These are phyloP conservation scores for Nectriaceae sp. DNA, from an alignment of 2,329 filamentous ascomycete species.

Conservation along the genomic window DNA sequence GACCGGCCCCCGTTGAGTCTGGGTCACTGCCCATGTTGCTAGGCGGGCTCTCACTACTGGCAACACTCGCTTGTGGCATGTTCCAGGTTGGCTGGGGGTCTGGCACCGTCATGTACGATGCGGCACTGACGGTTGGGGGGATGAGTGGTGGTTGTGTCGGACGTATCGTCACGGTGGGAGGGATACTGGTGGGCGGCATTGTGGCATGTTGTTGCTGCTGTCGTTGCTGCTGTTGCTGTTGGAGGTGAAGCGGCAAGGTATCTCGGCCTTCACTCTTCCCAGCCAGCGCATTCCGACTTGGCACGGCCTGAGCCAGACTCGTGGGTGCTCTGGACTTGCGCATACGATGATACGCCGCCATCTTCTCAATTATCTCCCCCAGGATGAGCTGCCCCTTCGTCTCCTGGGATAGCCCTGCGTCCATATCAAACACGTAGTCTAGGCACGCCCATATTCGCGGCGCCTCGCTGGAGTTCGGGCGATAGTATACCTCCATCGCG, in stretches of 20 bases:
- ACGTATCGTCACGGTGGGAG: neutral
- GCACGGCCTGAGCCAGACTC: neutral
- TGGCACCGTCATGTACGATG: neutral
- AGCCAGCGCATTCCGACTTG: neutral
- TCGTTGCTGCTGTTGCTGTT: neutral
- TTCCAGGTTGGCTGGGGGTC: neutral
- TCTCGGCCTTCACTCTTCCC: neutral
- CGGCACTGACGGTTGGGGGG: neutral
- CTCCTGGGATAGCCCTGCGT: conserved; percentile 50
- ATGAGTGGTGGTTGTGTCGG: neutral
- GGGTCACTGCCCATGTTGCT: neutral
- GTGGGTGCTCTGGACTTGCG: conserved; percentile 57
- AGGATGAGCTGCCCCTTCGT: conserved; percentile 64
- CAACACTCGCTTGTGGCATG: neutral
- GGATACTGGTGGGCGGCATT: neutral
- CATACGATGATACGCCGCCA: conserved; percentile 59
- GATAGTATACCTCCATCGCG: conserved; percentile 65
- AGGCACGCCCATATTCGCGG: conserved; percentile 70
- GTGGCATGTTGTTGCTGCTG: neutral
- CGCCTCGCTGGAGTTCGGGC: conserved; percentile 57
- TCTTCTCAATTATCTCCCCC: conserved; percentile 62
- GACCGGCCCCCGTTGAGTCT: neutral
- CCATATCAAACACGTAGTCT: conserved; percentile 70
- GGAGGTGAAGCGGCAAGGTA: neutral
- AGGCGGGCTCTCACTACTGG: neutral